Evolutionary conservation across 163 green algal genomes (phyloP).

Genomic region (Chlamydomonas reinhardtii): DNA sequence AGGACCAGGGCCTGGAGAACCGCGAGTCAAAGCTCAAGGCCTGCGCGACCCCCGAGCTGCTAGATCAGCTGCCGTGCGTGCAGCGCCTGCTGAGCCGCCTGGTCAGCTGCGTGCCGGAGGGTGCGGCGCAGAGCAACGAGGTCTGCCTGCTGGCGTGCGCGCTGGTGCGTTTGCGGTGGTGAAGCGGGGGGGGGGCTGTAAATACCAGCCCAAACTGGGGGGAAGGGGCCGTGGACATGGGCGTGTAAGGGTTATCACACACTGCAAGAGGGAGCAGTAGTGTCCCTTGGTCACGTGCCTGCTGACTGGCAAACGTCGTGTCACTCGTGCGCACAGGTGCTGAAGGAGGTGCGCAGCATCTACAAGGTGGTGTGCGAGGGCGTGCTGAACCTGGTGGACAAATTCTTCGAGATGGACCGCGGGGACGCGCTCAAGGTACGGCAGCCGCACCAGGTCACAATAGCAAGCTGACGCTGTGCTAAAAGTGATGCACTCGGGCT

Average conservation of each 20-base stretch:
- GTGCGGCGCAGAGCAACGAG: slow-evolving; percentile 60
- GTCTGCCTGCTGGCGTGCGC: slow-evolving; percentile 52
- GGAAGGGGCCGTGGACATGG: no score
- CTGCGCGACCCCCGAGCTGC: slow-evolving; percentile 75
- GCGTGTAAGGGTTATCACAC: no score
- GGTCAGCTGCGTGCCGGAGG: slow-evolving; percentile 87
- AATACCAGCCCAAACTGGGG: no score
- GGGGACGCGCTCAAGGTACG: slow-evolving; percentile 73
- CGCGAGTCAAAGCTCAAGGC: slow-evolving; percentile 64
- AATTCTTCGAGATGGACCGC: slow-evolving; percentile 95
- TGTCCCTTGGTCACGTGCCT: no score
- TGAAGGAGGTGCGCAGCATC: slow-evolving; percentile 77
- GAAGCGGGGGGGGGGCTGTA: background rate
- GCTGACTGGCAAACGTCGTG: background rate
- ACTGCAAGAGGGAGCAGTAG: no score
- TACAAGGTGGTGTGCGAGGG: slow-evolving; percentile 93
- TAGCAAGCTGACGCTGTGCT: no score
- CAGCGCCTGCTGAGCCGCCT: slow-evolving; percentile 81
- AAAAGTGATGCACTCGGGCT: no score
- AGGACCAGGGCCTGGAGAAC: slow-evolving; percentile 39
- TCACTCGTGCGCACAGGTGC: slow-evolving; percentile 49
- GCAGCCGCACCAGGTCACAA: no score
- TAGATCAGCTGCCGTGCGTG: slow-evolving; percentile 82
- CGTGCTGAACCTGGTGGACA: slow-evolving; percentile 95
- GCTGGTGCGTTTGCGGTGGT: slow-evolving; percentile 32